phyloP scores from a whole-genome alignment of 2,329 filamentous ascomycete genomes.

The Phyllosticta capitalensis region DNA sequence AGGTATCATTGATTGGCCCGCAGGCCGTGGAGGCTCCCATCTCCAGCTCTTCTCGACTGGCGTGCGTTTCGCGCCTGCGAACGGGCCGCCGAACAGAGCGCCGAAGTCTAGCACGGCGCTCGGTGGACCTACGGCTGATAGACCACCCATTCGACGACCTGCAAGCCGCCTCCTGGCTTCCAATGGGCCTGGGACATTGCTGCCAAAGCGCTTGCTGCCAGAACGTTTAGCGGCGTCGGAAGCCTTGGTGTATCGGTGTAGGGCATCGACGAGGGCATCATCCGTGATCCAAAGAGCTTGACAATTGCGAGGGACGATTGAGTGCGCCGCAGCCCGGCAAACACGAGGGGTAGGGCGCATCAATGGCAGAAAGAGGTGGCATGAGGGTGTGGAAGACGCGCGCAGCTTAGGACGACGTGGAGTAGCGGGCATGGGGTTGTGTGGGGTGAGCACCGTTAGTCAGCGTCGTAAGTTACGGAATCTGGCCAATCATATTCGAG shows the following conservation, averaged over 20 bases:
- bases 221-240: constrained; percentile 31
- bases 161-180: constrained; percentile 49
- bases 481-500: neutral
- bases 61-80: neutral
- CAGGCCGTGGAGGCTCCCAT: constrained; percentile 2
- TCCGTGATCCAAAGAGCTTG: constrained; percentile 53
- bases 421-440: neutral
- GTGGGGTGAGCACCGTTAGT: neutral
- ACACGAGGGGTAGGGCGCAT: constrained; percentile 41
- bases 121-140: constrained; percentile 23
- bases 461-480: neutral
- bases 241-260: constrained; percentile 36
- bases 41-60: neutral
- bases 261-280: constrained; percentile 42
- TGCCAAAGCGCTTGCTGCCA: constrained; percentile 46
- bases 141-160: constrained; percentile 42
- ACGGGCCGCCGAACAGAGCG: constrained; percentile 4
- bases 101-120: constrained; percentile 1
- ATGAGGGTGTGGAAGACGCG: constrained; percentile 11
- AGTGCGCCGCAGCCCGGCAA: constrained; percentile 43
- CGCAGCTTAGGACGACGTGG: neutral
- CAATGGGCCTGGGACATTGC: constrained; percentile 52
- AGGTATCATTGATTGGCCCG: neutral
- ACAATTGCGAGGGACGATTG: constrained; percentile 28
- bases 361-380: constrained; percentile 14